A percentile compares a stretch with the other conserved stretches of the same genome.
Conservation (phyloP, 2,329 filamentous ascomycete species). For the Bipolaris sorokiniana region DNA sequence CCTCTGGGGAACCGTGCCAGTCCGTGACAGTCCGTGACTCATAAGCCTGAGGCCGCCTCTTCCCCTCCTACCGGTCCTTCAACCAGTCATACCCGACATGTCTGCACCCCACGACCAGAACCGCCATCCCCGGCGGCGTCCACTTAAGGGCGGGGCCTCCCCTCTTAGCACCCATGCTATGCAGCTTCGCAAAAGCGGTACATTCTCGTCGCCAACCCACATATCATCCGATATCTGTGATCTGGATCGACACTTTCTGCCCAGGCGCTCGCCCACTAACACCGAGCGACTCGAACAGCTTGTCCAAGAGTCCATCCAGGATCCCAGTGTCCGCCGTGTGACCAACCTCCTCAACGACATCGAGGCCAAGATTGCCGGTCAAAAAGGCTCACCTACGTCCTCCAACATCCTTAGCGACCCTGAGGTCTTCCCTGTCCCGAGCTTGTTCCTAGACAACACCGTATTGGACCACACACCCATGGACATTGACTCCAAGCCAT, state of each 20-base stretch:
- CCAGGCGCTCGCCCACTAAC: slow-evolving; percentile 56
- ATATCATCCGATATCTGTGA: slow-evolving; percentile 49
- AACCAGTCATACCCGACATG: slow-evolving; percentile 49
- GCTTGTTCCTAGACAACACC: slow-evolving; percentile 51
- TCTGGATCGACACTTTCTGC: slow-evolving; percentile 50
- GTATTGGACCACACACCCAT: slow-evolving; percentile 45
- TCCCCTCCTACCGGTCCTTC: slow-evolving; percentile 30
- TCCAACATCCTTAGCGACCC: slow-evolving; percentile 55
- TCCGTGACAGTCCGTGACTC: slow-evolving; percentile 40
- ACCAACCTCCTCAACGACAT: slow-evolving; percentile 53
- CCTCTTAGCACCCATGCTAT: slow-evolving; percentile 50
- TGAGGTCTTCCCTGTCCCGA: slow-evolving; percentile 57
- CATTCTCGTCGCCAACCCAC: slow-evolving; percentile 54
- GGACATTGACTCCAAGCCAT: slow-evolving; percentile 52
- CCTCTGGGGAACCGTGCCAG: slow-evolving; percentile 25
- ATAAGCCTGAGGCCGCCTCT: slow-evolving; percentile 41
- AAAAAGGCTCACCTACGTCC: slow-evolving; percentile 38
- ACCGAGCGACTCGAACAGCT: slow-evolving; percentile 57
- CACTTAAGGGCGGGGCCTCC: slow-evolving; percentile 48
- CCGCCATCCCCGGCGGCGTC: slow-evolving; percentile 55
- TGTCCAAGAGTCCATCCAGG: slow-evolving; percentile 54
- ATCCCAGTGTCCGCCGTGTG: slow-evolving; percentile 54
- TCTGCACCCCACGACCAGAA: slow-evolving; percentile 49
- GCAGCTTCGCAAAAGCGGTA: slow-evolving; percentile 56
- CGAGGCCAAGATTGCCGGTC: slow-evolving; percentile 52